phyloP scores from a whole-genome alignment of 2,329 filamentous ascomycete genomes.

The Graphilbum fragrans region DNA sequence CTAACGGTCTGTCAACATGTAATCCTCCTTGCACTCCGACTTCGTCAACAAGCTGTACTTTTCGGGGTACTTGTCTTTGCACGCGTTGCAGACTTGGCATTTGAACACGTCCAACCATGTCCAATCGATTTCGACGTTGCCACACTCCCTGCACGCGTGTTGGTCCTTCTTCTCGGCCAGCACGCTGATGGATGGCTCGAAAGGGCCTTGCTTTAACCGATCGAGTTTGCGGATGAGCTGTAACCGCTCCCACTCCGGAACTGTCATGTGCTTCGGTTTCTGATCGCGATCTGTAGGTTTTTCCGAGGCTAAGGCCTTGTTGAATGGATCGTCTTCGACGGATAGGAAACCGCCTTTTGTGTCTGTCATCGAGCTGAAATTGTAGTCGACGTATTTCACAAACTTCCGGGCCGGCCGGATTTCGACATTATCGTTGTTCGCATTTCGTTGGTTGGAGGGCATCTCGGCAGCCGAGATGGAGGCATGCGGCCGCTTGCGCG shows the following conservation, averaged over 20 bases:
- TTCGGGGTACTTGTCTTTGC: conserved; percentile 82
- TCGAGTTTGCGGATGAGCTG: conserved; percentile 63
- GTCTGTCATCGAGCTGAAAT: conserved; percentile 96
- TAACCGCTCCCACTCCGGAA: conserved; percentile 81
- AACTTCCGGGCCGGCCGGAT: conserved; percentile 79
- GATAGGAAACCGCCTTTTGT: conserved; percentile 93
- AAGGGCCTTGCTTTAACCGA: conserved; percentile 66
- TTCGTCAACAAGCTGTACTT: conserved; percentile 95
- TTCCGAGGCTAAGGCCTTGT: conserved; percentile 54
- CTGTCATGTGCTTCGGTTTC: conserved; percentile 78
- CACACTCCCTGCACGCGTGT: conserved; percentile 76
- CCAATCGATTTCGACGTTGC: conserved; percentile 78
- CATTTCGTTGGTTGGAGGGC: conserved; percentile 49
- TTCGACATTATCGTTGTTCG: conserved; percentile 41
- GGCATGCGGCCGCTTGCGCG: conserved; percentile 57
- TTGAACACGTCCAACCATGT: conserved; percentile 83
- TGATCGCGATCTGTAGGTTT: conserved; percentile 24
- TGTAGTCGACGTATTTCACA: conserved; percentile 90
- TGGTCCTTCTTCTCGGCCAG: conserved; percentile 49
- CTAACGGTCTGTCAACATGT: conserved; percentile 81
- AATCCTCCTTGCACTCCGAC: conserved; percentile 91
- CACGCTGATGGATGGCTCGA: conserved; percentile 77
- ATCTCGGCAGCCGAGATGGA: conserved; percentile 43
- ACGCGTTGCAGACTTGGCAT: conserved; percentile 62
- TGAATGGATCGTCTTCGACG: conserved; percentile 83